A percentile compares a stretch with the other conserved stretches of the same genome.
Conservation (phyloP, 2,329 filamentous ascomycete species). For the Atkinsonella hypoxylon region DNA sequence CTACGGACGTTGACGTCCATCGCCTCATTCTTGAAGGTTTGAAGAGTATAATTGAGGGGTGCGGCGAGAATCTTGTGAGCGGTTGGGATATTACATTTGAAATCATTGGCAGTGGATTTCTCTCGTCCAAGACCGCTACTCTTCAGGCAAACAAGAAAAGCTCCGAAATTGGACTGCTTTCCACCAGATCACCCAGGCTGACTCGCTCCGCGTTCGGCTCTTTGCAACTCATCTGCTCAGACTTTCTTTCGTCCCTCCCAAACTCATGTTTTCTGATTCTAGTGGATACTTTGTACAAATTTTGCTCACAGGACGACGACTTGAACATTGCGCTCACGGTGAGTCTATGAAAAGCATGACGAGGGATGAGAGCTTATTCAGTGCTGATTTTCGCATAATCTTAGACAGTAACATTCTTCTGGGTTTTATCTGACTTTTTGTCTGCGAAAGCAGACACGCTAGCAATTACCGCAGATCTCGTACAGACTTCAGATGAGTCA, state of each 20-base stretch:
- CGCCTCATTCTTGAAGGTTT: slow-evolving; percentile 67
- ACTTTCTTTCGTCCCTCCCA: slow-evolving; percentile 69
- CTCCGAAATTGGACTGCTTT: slow-evolving; percentile 22
- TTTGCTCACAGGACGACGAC: slow-evolving; percentile 81
- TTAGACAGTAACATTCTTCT: slow-evolving; percentile 85
- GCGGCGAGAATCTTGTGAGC: slow-evolving; percentile 68
- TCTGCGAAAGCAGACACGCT: slow-evolving; percentile 47
- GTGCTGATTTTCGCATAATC: background rate
- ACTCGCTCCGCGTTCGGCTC: slow-evolving; percentile 82
- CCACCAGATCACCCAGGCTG: slow-evolving; percentile 56
- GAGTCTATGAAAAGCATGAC: slow-evolving; percentile 18
- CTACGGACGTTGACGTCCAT: slow-evolving; percentile 68
- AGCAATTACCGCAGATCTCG: slow-evolving; percentile 44
- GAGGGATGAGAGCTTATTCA: too few relatives aligned
- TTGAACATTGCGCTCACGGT: slow-evolving; percentile 90
- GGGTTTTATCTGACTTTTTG: slow-evolving; percentile 86
- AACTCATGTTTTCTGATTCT: slow-evolving; percentile 63
- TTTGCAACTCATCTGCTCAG: slow-evolving; percentile 84
- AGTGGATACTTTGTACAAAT: slow-evolving; percentile 78
- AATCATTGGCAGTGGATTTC: slow-evolving; percentile 73
- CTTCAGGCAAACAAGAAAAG: slow-evolving; percentile 21
- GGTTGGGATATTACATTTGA: slow-evolving; percentile 83
- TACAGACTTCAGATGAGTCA: slow-evolving; percentile 34
- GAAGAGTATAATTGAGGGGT: slow-evolving; percentile 74
- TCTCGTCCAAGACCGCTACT: slow-evolving; percentile 24